These are phyloP conservation scores for Pleurotus platypus DNA, from an alignment of 768 basidiomycete genomes.

Conservation along the genomic window DNA sequence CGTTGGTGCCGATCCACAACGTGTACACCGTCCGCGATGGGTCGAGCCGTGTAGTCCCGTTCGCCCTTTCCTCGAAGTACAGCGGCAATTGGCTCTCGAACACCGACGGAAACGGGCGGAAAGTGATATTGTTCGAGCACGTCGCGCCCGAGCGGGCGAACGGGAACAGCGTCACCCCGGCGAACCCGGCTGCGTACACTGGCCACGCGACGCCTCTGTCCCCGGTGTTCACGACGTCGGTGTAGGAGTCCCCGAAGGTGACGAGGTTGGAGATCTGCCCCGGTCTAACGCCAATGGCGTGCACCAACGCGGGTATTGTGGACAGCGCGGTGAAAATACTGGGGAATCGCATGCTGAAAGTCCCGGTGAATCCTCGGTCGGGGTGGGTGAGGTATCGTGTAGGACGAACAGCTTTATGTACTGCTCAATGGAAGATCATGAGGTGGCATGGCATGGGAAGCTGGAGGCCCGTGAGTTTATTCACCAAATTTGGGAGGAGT, in stretches of 20 bases:
- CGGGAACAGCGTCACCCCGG: conserved; percentile 34
- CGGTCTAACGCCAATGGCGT: not conserved
- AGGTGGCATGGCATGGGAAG: too few relatives aligned
- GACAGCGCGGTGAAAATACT: conserved; percentile 15
- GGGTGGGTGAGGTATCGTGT: too few relatives aligned
- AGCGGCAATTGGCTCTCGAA: conserved; percentile 34
- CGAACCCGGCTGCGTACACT: conserved; percentile 37
- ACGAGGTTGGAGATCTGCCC: conserved; percentile 40
- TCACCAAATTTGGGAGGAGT: too few relatives aligned
- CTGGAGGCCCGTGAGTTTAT: too few relatives aligned
- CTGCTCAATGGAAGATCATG: too few relatives aligned
- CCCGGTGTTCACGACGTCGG: conserved; percentile 29
- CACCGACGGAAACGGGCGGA: conserved; percentile 34
- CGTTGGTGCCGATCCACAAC: conserved; percentile 52
- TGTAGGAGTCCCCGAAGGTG: conserved; percentile 49
- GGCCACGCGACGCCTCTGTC: conserved; percentile 37
- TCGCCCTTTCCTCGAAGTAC: conserved; percentile 25
- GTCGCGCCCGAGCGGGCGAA: conserved; percentile 44
- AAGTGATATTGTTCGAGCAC: conserved; percentile 41
- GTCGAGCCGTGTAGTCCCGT: conserved; percentile 18
- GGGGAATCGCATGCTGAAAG: not conserved
- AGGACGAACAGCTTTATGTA: too few relatives aligned
- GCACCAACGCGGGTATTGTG: conserved; percentile 11
- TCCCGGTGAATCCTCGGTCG: too few relatives aligned
- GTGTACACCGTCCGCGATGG: conserved; percentile 41